Conservation (phyloP, 768 basidiomycete genomes). For the Melanogaster broomeanus region DNA sequence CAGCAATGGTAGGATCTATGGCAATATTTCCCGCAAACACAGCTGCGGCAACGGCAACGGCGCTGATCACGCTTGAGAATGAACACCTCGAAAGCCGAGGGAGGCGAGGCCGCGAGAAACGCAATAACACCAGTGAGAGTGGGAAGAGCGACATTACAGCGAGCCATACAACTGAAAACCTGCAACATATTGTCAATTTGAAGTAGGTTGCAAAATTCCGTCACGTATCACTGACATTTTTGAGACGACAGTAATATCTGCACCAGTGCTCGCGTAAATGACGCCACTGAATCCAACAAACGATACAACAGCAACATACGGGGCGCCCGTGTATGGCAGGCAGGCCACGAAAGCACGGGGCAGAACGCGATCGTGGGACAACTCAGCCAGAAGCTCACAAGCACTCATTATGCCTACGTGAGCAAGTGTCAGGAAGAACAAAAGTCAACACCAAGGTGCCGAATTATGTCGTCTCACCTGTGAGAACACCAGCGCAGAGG, state of each 20-base stretch:
- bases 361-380: conserved; percentile 60
- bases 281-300: conserved; percentile 51
- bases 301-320: conserved; percentile 50
- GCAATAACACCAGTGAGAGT: conserved; percentile 56
- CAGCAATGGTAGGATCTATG: conserved; percentile 54
- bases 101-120: conserved; percentile 65
- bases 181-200: conserved; percentile 21
- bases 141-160: conserved; percentile 67
- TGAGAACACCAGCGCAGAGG: conserved; percentile 70
- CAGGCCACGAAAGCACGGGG: conserved; percentile 51
- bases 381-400: conserved; percentile 57
- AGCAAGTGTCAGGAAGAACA: conserved; percentile 2
- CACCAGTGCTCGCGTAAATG: conserved; percentile 61
- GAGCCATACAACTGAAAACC: conserved; percentile 71
- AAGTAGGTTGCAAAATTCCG: background rate
- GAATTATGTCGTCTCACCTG: conserved; percentile 41
- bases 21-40: conserved; percentile 63
- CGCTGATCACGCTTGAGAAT: conserved; percentile 41
- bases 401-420: conserved; percentile 54
- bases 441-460: background rate
- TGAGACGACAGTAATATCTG: conserved; percentile 52
- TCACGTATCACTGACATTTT: conserved; percentile 46
- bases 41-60: conserved; percentile 42
- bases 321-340: conserved; percentile 51
- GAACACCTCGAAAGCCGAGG: conserved; percentile 43